Conservation (phyloP, 306 rosid genomes). For the Sindora glabra region DNA sequence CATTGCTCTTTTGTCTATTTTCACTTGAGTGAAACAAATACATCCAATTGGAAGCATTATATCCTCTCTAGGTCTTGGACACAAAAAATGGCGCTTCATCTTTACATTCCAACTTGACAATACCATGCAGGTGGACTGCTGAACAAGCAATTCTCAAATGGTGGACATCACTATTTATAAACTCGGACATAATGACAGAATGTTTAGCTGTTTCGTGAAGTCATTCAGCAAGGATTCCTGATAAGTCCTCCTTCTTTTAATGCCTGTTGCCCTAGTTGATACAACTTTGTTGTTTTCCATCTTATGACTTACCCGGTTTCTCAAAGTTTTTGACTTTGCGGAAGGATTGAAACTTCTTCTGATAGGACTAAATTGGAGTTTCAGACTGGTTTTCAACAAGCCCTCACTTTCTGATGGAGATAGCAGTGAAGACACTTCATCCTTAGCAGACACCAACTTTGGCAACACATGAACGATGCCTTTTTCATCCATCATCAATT, state of each 20-base stretch:
- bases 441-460: slow-evolving; percentile 38
- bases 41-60: slow-evolving; percentile 37
- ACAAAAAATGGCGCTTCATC: slow-evolving; percentile 23
- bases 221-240: slow-evolving; percentile 29
- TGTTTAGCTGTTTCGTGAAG: slow-evolving; percentile 14
- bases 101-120: slow-evolving; percentile 35
- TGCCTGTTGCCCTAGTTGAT: slow-evolving; percentile 5
- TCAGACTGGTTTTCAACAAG: slow-evolving; percentile 22
- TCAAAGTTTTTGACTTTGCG: slow-evolving; percentile 43
- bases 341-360: slow-evolving; percentile 51
- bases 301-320: slow-evolving; percentile 23
- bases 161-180: slow-evolving; percentile 2
- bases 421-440: slow-evolving; percentile 18
- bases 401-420: slow-evolving; percentile 26
- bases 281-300: slow-evolving; percentile 19
- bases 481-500: slow-evolving; percentile 26
- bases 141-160: slow-evolving; percentile 26
- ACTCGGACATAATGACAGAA: slow-evolving; percentile 10
- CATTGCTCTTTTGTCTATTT: slow-evolving; percentile 36
- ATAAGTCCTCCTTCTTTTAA: slow-evolving; percentile 5
- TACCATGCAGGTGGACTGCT: slow-evolving; percentile 48
- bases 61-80: slow-evolving; percentile 49
- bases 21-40: slow-evolving; percentile 43
- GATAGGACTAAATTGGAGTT: slow-evolving; percentile 25
- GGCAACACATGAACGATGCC: slow-evolving; percentile 20